Evolutionary conservation across 139 green algal species (phyloP), one percentile per base, ranked within the genome.

Genomic region (Mychonastes homosphaera): DNA sequence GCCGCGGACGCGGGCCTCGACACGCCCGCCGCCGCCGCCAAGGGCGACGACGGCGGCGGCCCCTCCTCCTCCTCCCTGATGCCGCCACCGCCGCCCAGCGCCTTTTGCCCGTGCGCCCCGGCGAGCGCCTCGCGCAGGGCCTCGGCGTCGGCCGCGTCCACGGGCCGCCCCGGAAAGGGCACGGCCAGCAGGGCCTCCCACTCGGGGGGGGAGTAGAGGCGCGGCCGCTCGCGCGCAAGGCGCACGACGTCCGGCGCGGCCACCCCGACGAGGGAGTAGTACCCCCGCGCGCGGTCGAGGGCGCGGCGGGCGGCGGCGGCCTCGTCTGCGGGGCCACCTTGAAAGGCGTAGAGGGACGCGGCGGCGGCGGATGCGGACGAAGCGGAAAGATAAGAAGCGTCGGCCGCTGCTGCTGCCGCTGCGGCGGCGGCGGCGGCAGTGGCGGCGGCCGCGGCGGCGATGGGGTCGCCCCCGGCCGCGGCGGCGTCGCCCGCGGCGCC

Each of bases 181-280:
- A 44, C 38, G 13, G 77, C 61, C 46, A 89, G 62, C 61, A 89
- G 67, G 6, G 73, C 73, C 38, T 62, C 35, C 59, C 74, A 89
- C 45, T 88, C 82, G 2, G 63, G 30, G 6, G 71, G 55, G 12
- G 44, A 47, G 53, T 73, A 88, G 32, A 76, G 70, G 21, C 59
- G 58, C 3, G 82, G 80, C 43, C 53, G 59, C 27, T 82, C 73
- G 0, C 33, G 53, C 4, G 70, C 76, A 6, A 72, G 61, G 3
- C 48, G 48, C 26, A 88, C 53, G 53, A 88, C 47, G 23, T 70
- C 74, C 73, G 12, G 56, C 8, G 32, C 58, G 32, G 15, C 55
- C 41, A 45, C 49, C 15, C 48, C 38, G 6, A 67, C 49, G 18
- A 67, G 38, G 2, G 59, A 60, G 56, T 71, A 63, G 43, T 70